A percentile compares a stretch with the other conserved stretches of the same genome.
phyloP scores from a whole-genome alignment of 2,329 filamentous ascomycete species.

The Raffaelea deltoideospora region DNA sequence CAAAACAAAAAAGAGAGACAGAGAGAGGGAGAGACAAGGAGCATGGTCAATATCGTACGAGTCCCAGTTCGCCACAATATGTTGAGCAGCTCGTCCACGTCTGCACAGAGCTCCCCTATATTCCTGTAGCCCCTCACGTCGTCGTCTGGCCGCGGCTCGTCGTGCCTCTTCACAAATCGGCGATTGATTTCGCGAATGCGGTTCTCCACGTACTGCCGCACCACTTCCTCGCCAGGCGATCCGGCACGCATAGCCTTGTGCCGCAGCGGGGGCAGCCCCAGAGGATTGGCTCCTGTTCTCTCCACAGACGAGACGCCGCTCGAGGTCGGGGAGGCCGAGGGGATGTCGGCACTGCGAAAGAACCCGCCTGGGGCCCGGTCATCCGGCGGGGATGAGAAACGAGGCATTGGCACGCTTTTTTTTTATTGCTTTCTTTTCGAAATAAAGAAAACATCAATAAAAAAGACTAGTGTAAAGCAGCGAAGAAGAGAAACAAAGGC shows the following conservation, averaged over 20 bases:
- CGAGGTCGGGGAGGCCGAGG: slow-evolving; percentile 41
- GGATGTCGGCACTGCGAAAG: slow-evolving; percentile 26
- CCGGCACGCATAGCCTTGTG: slow-evolving; percentile 35
- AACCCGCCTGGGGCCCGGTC: slow-evolving; percentile 42
- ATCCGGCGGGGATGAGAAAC: too few species aligned
- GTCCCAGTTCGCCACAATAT: slow-evolving; percentile 79
- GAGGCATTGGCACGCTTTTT: too few species aligned
- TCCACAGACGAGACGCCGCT: slow-evolving; percentile 2
- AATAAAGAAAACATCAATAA: too few species aligned
- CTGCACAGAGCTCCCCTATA: slow-evolving; percentile 56
- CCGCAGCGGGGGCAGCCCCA: slow-evolving; percentile 39
- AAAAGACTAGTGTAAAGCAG: too few species aligned
- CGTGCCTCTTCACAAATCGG: slow-evolving; percentile 45
- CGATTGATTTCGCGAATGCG: slow-evolving; percentile 37
- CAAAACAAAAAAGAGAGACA: neutral
- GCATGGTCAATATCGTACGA: slow-evolving; percentile 51
- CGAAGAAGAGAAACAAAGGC: too few species aligned
- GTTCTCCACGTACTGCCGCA: slow-evolving; percentile 40
- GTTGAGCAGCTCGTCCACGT: slow-evolving; percentile 61
- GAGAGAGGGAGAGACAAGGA: neutral
- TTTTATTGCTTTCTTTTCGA: too few species aligned
- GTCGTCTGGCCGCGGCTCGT: slow-evolving; percentile 27
- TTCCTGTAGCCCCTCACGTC: slow-evolving; percentile 36
- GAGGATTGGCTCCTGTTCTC: neutral
- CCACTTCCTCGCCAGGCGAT: slow-evolving; percentile 43